Evolutionary conservation across 2,329 filamentous ascomycete species (phyloP).

Genomic region (Aspergillus sp.): DNA sequence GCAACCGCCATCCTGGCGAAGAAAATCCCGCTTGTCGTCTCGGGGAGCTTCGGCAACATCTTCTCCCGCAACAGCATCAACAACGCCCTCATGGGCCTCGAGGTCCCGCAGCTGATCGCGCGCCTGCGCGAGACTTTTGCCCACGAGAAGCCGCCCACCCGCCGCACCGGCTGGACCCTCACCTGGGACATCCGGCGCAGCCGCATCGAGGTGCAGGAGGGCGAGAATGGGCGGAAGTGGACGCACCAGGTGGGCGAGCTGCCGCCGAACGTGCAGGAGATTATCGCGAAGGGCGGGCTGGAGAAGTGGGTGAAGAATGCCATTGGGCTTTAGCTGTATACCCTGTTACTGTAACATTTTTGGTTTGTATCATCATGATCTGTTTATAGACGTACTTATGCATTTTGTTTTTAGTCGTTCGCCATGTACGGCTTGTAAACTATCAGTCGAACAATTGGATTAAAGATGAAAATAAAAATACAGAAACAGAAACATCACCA

Average conservation of each 20-base stretch:
- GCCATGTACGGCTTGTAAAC: neutral
- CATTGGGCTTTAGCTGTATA: constrained; percentile 38
- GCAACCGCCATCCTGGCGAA: constrained; percentile 56
- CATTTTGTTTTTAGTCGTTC: neutral
- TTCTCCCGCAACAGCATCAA: constrained; percentile 34
- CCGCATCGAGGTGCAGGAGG: constrained; percentile 62
- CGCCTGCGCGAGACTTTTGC: constrained; percentile 31
- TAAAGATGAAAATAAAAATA: too few relatives aligned
- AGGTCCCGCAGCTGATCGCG: constrained; percentile 27
- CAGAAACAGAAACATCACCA: too few relatives aligned
- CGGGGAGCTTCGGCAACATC: constrained; percentile 32
- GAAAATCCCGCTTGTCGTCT: constrained; percentile 28
- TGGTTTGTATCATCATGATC: neutral
- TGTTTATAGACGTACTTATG: neutral
- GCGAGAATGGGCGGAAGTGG: constrained; percentile 58
- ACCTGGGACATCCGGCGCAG: constrained; percentile 70
- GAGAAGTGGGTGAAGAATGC: constrained; percentile 74
- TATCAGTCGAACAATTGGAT: neutral
- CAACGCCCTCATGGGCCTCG: constrained; percentile 33
- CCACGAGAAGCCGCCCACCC: constrained; percentile 42
- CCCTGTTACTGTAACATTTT: neutral
- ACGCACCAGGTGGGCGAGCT: constrained; percentile 73
- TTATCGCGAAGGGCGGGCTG: constrained; percentile 66
- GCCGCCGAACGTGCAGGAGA: constrained; percentile 77
- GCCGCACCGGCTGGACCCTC: constrained; percentile 73